Conservation (phyloP, 257 asterid species). For the Petunia secreta region DNA sequence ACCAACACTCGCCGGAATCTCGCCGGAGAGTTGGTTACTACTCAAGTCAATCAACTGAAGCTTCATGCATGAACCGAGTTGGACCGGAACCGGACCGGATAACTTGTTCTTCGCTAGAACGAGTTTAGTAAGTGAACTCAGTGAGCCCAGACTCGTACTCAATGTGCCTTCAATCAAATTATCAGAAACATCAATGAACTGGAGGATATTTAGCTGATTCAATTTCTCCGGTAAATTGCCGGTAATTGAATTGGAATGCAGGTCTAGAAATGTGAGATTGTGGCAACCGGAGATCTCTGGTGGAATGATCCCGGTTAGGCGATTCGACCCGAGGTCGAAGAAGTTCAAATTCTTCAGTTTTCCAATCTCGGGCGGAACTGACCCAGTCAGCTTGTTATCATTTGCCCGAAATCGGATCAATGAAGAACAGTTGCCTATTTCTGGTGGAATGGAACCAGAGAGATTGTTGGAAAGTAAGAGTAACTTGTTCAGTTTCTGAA, state of each 20-base stretch:
- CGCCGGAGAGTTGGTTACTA: slow-evolving; percentile 57
- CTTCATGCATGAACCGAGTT: slow-evolving; percentile 66
- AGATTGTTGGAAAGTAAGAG: slow-evolving; percentile 63
- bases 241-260: slow-evolving; percentile 71
- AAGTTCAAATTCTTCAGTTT: slow-evolving; percentile 63
- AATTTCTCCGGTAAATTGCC: slow-evolving; percentile 62
- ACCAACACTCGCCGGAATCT: slow-evolving; percentile 64
- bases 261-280: slow-evolving; percentile 76
- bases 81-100: slow-evolving; percentile 61
- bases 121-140: slow-evolving; percentile 72
- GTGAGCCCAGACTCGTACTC: slow-evolving; percentile 61
- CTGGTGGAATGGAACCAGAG: slow-evolving; percentile 62
- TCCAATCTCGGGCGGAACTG: slow-evolving; percentile 68
- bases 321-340: slow-evolving; percentile 69
- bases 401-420: slow-evolving; percentile 69
- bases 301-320: slow-evolving; percentile 61
- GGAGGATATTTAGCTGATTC: slow-evolving; percentile 52
- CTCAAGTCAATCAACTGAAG: slow-evolving; percentile 80
- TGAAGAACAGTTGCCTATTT: slow-evolving; percentile 73
- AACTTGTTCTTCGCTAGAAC: slow-evolving; percentile 59
- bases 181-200: slow-evolving; percentile 70
- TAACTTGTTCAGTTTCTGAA: slow-evolving; percentile 63
- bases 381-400: slow-evolving; percentile 61
- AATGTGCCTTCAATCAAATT: slow-evolving; percentile 62
- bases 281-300: slow-evolving; percentile 63